phyloP scores from a whole-genome alignment of 371 early-diverging fungal species.

The Syncephalastrum sp. region DNA sequence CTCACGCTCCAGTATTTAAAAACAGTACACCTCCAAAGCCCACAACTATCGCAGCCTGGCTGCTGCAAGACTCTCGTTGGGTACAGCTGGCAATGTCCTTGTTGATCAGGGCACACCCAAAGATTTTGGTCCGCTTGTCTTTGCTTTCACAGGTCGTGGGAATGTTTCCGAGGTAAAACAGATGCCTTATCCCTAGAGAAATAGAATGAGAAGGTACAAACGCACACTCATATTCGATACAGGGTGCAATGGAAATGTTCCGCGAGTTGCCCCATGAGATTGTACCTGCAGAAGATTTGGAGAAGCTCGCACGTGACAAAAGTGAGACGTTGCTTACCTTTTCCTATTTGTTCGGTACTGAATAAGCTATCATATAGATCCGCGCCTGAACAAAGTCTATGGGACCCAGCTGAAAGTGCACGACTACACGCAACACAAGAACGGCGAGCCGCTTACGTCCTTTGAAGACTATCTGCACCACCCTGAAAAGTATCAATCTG shows the following conservation, averaged over 20 bases:
- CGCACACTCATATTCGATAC: constrained; percentile 3
- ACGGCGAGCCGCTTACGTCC: constrained; percentile 57
- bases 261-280: constrained; percentile 90
- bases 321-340: constrained; percentile 38
- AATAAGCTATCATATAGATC: constrained; percentile 33
- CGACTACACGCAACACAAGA: constrained; percentile 81
- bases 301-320: constrained; percentile 62
- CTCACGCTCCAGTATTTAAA: background rate
- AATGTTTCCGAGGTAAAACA: constrained; percentile 79
- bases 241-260: constrained; percentile 91
- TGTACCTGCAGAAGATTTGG: constrained; percentile 81
- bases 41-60: constrained; percentile 83
- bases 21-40: constrained; percentile 78
- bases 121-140: constrained; percentile 87
- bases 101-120: constrained; percentile 83
- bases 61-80: constrained; percentile 75
- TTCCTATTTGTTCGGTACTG: no score
- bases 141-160: constrained; percentile 94
- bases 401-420: constrained; percentile 72
- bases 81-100: constrained; percentile 78
- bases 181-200: background rate
- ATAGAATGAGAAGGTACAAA: background rate
- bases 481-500: constrained; percentile 81
- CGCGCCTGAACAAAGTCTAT: constrained; percentile 69
- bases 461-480: constrained; percentile 72